Base-by-base conservation (phyloP, 371 early-diverging fungal species). In the Mortierella sp. region DNA sequence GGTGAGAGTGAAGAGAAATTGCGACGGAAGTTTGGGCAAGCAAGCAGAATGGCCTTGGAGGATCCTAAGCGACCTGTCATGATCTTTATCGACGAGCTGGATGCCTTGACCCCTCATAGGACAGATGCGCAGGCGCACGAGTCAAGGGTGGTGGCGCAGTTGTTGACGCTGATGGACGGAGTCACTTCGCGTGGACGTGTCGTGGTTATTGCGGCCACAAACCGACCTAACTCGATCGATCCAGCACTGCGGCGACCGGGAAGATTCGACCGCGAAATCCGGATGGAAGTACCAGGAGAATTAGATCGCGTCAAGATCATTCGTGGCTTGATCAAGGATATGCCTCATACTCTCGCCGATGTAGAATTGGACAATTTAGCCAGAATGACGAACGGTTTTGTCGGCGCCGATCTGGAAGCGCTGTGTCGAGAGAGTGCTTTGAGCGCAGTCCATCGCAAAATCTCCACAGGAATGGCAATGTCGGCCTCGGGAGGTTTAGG, bases 1-100 rank as follows among this genome's bases (percentile, higher is more conserved):
- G 99, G 99, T 26, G 99, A 99, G 79, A 97, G 97, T 78, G 99
- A 99, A 88, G 94, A 92, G 50, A 93, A 92, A 64, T 87, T 99
- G 34, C 91, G 99, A 11, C 88, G 89, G 24, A 94, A 92, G 69
- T 99, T 99, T 88, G 90, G 89, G 1, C 93, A 95, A 73, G 99
- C 99, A 3, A 90, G 88, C 61, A 77, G 80, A 1, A 79, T 89
- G 61, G 90, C 91, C 0, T 24, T 77, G 24, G 64, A 79, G 6
- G 81, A 90, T 71, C 74, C 77, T 6, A 73, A 88, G 71, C 61
- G 72, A 43, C 94, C 97, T 0, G 92, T 95, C 46, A 96, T 99
- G 67, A 88, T 99, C 54, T 99, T 99, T 88, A 98, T 99, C 70
- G 99, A 99, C 89, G 99, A 99, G 88, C 94, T 99, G 55, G 99